Percentiles rank a stretch among this genome's conserved stretches.
phyloP scores from a whole-genome alignment of 176 grass and related monocot genomes.

The Rhynchospora pubera region DNA sequence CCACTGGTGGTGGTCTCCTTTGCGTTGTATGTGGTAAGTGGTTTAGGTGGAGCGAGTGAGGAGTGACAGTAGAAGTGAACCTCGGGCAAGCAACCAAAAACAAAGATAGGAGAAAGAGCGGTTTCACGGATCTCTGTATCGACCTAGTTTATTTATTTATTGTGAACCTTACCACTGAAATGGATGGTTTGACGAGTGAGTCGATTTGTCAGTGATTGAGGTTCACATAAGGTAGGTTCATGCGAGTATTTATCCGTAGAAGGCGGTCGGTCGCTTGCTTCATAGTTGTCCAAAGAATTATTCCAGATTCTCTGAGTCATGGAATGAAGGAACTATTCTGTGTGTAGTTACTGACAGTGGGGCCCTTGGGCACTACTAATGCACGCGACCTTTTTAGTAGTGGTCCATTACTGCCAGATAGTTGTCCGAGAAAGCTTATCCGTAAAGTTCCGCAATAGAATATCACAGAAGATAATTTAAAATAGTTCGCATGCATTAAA shows the following conservation, averaged over 20 bases:
- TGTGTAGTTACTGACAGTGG: neutral
- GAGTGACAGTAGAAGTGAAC: neutral
- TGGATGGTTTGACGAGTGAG: neutral
- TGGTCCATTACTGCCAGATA: too few relatives aligned
- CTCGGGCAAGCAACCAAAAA: neutral
- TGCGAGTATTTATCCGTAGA: neutral
- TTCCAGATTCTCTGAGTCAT: neutral
- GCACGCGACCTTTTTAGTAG: too few relatives aligned
- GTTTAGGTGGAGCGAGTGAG: neutral
- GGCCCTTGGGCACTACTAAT: too few relatives aligned
- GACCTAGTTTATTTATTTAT: neutral
- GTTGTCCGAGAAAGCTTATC: too few relatives aligned
- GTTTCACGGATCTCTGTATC: neutral
- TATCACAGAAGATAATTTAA: too few relatives aligned
- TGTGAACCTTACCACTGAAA: neutral
- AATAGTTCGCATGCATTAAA: too few relatives aligned
- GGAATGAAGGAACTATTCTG: neutral
- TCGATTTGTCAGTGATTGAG: neutral
- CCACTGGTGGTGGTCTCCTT: neutral
- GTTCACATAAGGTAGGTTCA: neutral
- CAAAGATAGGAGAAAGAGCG: neutral
- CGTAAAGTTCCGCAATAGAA: too few relatives aligned
- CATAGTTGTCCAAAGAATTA: neutral
- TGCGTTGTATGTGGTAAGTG: neutral
- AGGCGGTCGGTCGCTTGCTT: conserved; percentile 2